Percentiles rank a stretch among this genome's conserved stretches.
phyloP scores from a whole-genome alignment of 805 yeast genomes.

The Metschnikowia continentalis region DNA sequence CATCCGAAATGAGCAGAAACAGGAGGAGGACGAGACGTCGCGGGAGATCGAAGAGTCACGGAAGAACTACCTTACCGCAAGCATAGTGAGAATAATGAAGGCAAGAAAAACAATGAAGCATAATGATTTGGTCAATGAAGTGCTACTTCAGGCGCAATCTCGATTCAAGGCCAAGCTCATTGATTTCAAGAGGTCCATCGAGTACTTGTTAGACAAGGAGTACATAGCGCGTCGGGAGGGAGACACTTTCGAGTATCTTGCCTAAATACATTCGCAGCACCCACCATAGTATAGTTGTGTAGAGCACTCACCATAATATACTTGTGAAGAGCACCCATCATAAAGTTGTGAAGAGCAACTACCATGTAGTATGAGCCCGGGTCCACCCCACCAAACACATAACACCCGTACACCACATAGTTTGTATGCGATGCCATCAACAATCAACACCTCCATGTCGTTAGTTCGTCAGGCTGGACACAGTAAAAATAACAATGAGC shows the following conservation, averaged over 20 bases:
- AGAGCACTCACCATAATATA: not conserved
- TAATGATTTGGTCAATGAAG: slow-evolving; percentile 78
- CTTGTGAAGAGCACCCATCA: not conserved
- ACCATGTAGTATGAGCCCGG: too few relatives aligned
- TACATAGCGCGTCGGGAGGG: slow-evolving; percentile 75
- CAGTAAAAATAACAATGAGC: not conserved
- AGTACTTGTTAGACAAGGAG: slow-evolving; percentile 78
- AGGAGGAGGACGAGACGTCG: slow-evolving; percentile 68
- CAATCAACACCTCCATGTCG: slow-evolving; percentile 5
- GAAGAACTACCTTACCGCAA: slow-evolving; percentile 80
- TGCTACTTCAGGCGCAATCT: slow-evolving; percentile 74
- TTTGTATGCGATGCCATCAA: not conserved
- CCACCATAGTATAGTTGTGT: not conserved
- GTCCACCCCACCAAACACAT: too few relatives aligned
- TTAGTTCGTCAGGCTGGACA: slow-evolving; percentile 1
- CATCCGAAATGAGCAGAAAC: slow-evolving; percentile 57
- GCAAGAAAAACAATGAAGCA: slow-evolving; percentile 80
- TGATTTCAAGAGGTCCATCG: slow-evolving; percentile 84
- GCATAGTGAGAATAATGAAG: slow-evolving; percentile 95
- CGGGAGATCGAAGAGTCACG: slow-evolving; percentile 84
- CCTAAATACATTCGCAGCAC: slow-evolving; percentile 35
- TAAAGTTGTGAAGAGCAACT: not conserved
- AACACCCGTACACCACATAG: slow-evolving; percentile 7
- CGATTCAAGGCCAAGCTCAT: slow-evolving; percentile 83
- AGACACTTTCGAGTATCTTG: slow-evolving; percentile 75